Base-by-base conservation (phyloP, 345 rosid species). In the Acer yangbiense region DNA sequence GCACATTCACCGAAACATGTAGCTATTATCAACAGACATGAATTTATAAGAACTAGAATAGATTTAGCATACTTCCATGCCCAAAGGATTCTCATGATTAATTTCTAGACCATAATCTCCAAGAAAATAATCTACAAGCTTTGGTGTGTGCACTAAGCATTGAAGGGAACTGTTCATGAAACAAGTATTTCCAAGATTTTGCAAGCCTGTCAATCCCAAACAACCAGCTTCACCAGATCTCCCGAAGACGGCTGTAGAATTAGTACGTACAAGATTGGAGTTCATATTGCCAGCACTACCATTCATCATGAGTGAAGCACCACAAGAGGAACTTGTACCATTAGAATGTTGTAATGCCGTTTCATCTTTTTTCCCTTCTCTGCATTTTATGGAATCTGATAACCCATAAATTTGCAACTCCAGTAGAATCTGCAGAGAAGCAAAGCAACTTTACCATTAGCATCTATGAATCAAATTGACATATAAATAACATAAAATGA, bases 131-230 rank as follows among this genome's bases (percentile, higher is more conserved):
- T 96, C 98, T 75, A 96, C 90, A 68, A 96, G 97, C 92, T 89
- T 94, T 76, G 98, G 99, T 52, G 98, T 96, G 86, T 96, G 99
- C 3, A 92, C 95, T 85, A 96, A 84, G 94, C 99, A 96, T 86
- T 96, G 99, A 75, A 94, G 88, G 79, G 98, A 85, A 74, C 99
- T 96, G 80, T 96, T 96, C 99, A 96, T 92, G 85, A 96, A 96
- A 82, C 99, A 96, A 76, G 99, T 96, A 83, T 96, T 96, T 84
- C 98, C 99, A 72, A 96, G 94, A 86, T 96, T 96, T 85, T 94
- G 99, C 81, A 96, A 85, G 82, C 98, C 99, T 54, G 97, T 88
- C 88, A 96, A 79, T 76, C 99, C 99, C 85, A 96, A 85, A 77
- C 90, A 91, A 77, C 99, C 99, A 75, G 91, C 92, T 88, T 96